Conservation (phyloP, 2,329 filamentous ascomycete genomes). For the Thermochaetoides dissita region DNA sequence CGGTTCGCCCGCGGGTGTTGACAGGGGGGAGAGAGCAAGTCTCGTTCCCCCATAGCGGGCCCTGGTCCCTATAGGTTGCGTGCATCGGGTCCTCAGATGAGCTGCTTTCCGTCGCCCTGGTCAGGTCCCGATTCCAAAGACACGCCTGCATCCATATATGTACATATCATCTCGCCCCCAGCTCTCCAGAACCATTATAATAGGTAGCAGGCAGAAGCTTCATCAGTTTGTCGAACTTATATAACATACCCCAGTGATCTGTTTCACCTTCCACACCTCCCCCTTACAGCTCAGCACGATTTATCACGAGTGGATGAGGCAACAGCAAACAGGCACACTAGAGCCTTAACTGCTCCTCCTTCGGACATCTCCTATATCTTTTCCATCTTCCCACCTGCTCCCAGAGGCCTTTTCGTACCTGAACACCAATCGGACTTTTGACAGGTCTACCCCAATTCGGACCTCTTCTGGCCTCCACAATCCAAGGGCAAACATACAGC, state of each 20-base stretch:
- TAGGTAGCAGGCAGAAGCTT: slow-evolving; percentile 16
- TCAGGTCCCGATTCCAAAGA: slow-evolving; percentile 9
- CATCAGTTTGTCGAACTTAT: slow-evolving; percentile 11
- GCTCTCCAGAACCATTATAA: slow-evolving; percentile 14
- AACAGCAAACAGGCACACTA: too few relatives aligned
- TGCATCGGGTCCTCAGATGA: not conserved
- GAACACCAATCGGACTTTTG: slow-evolving; percentile 16
- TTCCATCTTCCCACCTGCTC: slow-evolving; percentile 9
- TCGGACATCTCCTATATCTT: slow-evolving; percentile 13
- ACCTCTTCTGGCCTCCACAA: slow-evolving; percentile 9
- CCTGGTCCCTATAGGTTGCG: slow-evolving; percentile 5
- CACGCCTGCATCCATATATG: not conserved
- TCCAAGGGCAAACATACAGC: slow-evolving; percentile 7
- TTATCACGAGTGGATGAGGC: slow-evolving; percentile 8
- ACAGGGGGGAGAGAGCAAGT: too few relatives aligned
- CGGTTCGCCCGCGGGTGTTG: slow-evolving; percentile 6
- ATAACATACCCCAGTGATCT: slow-evolving; percentile 16
- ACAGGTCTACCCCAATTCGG: slow-evolving; percentile 5
- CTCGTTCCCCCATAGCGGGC: slow-evolving; percentile 2
- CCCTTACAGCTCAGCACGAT: not conserved
- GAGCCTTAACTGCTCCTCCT: too few relatives aligned
- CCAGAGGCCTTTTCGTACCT: slow-evolving; percentile 8
- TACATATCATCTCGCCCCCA: slow-evolving; percentile 15
- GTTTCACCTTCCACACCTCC: slow-evolving; percentile 11
- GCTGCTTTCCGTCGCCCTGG: slow-evolving; percentile 10